A percentile compares a stretch with the other conserved stretches of the same genome.
Conservation (phyloP, 768 basidiomycete genomes). For the Lenzites betulinus region DNA sequence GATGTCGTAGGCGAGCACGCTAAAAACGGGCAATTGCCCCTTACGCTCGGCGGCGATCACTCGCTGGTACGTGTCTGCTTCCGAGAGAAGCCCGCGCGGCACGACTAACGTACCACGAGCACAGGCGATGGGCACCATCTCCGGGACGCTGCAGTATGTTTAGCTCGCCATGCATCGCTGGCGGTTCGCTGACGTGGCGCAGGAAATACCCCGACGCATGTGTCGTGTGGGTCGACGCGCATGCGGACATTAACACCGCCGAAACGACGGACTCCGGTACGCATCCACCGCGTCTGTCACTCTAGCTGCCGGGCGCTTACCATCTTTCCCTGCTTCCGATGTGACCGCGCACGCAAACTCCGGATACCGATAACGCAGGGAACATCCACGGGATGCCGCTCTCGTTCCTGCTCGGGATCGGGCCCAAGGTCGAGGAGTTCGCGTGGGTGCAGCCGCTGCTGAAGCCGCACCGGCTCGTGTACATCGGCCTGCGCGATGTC, state of each 20-base stretch:
- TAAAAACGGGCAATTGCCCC: constrained; percentile 75
- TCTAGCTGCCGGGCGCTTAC: no score
- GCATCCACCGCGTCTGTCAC: constrained; percentile 13
- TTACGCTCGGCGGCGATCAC: constrained; percentile 96
- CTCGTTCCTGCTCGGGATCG: constrained; percentile 78
- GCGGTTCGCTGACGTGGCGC: background rate
- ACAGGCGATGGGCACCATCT: constrained; percentile 91
- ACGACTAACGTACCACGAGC: constrained; percentile 1
- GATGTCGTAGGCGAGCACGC: constrained; percentile 73
- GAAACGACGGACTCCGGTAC: constrained; percentile 76
- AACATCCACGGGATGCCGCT: constrained; percentile 99
- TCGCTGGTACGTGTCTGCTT: constrained; percentile 64
- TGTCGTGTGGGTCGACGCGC: constrained; percentile 96
- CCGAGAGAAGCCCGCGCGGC: background rate
- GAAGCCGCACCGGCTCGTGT: constrained; percentile 79
- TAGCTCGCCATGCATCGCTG: background rate
- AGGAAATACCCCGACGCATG: constrained; percentile 79
- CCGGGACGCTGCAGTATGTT: constrained; percentile 76
- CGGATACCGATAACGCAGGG: constrained; percentile 43
- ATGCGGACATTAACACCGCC: constrained; percentile 93
- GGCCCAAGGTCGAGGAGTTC: constrained; percentile 44
- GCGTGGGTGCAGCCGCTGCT: constrained; percentile 67
- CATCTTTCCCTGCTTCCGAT: background rate
- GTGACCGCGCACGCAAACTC: background rate
- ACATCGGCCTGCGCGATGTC: constrained; percentile 94